Conservation (phyloP, 2,329 filamentous ascomycete genomes). For the Fonsecaea pedrosoi region DNA sequence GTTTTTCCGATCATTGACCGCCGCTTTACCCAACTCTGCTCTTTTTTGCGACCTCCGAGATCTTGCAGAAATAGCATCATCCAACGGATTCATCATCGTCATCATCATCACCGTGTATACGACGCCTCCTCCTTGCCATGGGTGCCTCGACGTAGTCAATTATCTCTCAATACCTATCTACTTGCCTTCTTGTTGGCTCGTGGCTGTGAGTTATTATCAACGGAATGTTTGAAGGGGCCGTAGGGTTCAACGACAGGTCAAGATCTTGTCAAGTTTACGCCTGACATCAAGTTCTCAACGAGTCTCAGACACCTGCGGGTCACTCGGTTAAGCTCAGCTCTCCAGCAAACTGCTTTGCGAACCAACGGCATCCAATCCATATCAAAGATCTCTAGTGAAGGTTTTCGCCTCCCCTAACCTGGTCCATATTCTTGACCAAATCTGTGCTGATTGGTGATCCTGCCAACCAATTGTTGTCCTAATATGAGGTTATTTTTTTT, state of each 20-base stretch:
- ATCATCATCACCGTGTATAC: not conserved
- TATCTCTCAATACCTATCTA: not conserved
- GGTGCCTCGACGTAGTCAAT: too few relatives aligned
- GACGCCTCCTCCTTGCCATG: not conserved
- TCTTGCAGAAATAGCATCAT: constrained; percentile 19
- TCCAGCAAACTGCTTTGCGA: not conserved
- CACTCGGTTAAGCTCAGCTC: not conserved
- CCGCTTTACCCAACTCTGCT: constrained; percentile 7
- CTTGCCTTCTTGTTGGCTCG: not conserved
- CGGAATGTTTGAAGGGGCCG: not conserved
- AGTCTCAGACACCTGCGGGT: not conserved
- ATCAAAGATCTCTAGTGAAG: not conserved
- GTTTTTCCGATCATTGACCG: not conserved
- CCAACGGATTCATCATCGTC: not conserved
- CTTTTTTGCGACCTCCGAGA: constrained; percentile 3
- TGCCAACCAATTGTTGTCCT: constrained; percentile 19
- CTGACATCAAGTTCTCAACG: not conserved
- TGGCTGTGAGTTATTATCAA: constrained; percentile 3
- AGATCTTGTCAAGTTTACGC: not conserved
- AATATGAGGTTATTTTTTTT: constrained; percentile 3
- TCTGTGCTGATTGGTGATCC: not conserved
- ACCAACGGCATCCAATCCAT: not conserved
- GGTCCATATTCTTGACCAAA: not conserved
- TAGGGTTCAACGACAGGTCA: not conserved
- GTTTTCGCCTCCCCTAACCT: not conserved